Base-by-base conservation (phyloP, 228 moss, liverwort and hornwort species). In the Sphagnum magellanicum region DNA sequence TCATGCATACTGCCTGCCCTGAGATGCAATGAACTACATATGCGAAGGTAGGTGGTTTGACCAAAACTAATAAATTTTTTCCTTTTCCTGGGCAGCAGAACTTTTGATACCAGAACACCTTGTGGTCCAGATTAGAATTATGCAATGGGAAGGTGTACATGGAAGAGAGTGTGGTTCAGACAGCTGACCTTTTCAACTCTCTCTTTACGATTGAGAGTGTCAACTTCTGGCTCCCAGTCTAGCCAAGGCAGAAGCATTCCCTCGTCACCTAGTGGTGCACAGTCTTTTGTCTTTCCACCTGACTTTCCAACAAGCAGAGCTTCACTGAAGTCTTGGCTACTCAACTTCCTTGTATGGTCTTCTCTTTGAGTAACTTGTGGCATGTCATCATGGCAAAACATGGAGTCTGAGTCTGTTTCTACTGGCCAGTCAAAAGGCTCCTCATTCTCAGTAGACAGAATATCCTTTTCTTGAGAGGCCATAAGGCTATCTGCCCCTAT, bases 181-280 rank as follows among this genome's bases (percentile, higher is more conserved):
- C 78, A 74, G 0, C 80, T 76, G 16, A 82, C 87, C 51, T 83
- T 87, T 68, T 87, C 87, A 0, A 87, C 74, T 8, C 83, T 77
- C 73, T 89, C 89, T 73, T 87, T 85, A 6, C 82, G 81, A 0
- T 80, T 84, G 2, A 84, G 71, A 55, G 55, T 8, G 12, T 98
- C 93, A 17, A 87, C 75, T 69, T 84, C 86, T 9, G 98, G 93
- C 75, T 98, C 98, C 98, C 98, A 98, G 60, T 92, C 87, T 70
- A 98, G 73, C 94, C 98, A 98, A 1, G 98, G 98, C 51, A 98
- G 77, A 53, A 94, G 82, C 67, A 98, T 85, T 53, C 98, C 98
- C 74, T 94, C 98, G 46, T 89, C 86, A 10, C 65, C 90, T 47
- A 91, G 62, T 4, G 86, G 87, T 0, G 74, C 51, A 13, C 80